Conservation (phyloP, 2,329 filamentous ascomycete species). For the Aspergillus fructus region DNA sequence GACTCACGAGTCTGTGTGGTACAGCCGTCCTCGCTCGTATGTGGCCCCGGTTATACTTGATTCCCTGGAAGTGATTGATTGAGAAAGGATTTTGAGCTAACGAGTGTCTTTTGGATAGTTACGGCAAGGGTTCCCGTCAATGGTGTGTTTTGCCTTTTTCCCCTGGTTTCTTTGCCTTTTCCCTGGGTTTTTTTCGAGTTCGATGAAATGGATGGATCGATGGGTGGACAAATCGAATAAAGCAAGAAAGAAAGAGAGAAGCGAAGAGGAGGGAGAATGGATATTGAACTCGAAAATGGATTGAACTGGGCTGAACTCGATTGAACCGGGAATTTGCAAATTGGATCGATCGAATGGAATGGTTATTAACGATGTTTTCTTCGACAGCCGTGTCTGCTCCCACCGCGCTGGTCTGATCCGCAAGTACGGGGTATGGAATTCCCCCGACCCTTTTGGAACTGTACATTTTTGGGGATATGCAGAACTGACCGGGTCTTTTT, state of each 20-base stretch:
- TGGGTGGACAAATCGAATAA: too few species aligned
- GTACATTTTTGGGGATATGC: neutral
- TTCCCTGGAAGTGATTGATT: neutral
- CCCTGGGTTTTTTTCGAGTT: neutral
- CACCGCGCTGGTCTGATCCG: constrained; percentile 99
- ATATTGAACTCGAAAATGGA: neutral
- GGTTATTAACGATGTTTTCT: constrained; percentile 24
- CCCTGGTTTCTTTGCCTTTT: neutral
- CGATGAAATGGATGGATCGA: neutral
- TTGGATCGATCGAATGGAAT: neutral
- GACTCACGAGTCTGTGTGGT: constrained; percentile 98
- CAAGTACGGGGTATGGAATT: constrained; percentile 75
- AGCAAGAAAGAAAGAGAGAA: neutral
- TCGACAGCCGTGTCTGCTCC: constrained; percentile 73
- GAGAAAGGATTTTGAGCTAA: constrained; percentile 14
- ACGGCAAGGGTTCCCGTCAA: constrained; percentile 88
- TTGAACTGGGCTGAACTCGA: neutral
- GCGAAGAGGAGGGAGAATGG: neutral
- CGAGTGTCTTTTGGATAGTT: constrained; percentile 24
- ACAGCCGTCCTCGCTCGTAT: constrained; percentile 93
- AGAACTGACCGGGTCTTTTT: constrained; percentile 17
- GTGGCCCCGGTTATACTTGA: constrained; percentile 10
- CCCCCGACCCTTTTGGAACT: too few species aligned
- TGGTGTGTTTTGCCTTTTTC: constrained; percentile 66
- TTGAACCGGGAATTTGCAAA: constrained; percentile 6